Evolutionary conservation across 108 stramenopile genomes (phyloP).

Genomic region (Fragilariopsis cylindrus): DNA sequence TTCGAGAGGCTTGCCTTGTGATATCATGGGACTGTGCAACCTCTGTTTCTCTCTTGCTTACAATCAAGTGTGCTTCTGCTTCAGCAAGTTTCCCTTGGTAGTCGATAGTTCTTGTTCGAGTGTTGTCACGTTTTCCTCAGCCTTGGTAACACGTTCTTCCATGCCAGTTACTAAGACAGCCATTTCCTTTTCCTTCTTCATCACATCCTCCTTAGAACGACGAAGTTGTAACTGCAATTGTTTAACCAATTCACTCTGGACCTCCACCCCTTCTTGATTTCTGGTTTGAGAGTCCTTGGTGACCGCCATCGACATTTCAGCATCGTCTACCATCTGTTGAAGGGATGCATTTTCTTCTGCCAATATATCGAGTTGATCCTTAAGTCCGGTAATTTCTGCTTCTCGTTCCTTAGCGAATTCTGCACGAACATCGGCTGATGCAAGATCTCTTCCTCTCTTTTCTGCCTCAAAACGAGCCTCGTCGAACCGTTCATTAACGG

Average conservation of each 20-base stretch:
- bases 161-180: slow-evolving; percentile 37
- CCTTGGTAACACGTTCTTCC: slow-evolving; percentile 44
- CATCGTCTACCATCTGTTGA: slow-evolving; percentile 61
- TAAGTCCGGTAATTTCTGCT: slow-evolving; percentile 45
- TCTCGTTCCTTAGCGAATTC: slow-evolving; percentile 49
- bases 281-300: slow-evolving; percentile 42
- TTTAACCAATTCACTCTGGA: slow-evolving; percentile 60
- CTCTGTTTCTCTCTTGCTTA: slow-evolving; percentile 46
- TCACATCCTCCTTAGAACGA: slow-evolving; percentile 58
- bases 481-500: slow-evolving; percentile 74
- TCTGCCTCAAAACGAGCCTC: slow-evolving; percentile 58
- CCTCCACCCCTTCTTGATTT: slow-evolving; percentile 37
- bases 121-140: slow-evolving; percentile 52
- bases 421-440: slow-evolving; percentile 27
- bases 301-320: slow-evolving; percentile 51
- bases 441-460: slow-evolving; percentile 41
- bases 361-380: slow-evolving; percentile 46
- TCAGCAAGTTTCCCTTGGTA: slow-evolving; percentile 69
- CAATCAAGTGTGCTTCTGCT: slow-evolving; percentile 62
- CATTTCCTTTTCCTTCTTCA: slow-evolving; percentile 64
- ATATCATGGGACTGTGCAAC: slow-evolving; percentile 38
- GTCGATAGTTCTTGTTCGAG: slow-evolving; percentile 53
- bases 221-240: slow-evolving; percentile 69
- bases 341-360: slow-evolving; percentile 54
- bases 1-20: slow-evolving; percentile 7